Percentiles rank a stretch among this genome's conserved stretches.
Conservation (phyloP, 1,284 basidiomycete species). For the Malassezia equina region DNA sequence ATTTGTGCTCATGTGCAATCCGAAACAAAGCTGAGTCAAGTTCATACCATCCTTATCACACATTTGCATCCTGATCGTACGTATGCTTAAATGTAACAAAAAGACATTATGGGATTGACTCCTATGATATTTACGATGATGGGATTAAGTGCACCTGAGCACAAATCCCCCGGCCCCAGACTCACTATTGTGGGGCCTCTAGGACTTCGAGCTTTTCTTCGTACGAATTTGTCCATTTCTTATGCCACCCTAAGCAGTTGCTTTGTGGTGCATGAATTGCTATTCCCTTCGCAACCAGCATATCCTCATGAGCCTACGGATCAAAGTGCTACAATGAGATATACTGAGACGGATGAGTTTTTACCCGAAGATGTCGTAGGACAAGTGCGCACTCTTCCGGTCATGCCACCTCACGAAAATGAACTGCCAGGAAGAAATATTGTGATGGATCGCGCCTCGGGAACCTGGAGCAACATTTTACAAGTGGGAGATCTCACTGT, state of each 20-base stretch:
- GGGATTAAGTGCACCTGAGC: constrained; percentile 19
- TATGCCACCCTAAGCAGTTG: constrained; percentile 35
- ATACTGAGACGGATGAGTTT: constrained; percentile 8
- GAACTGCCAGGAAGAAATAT: constrained; percentile 35
- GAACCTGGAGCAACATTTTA: constrained; percentile 31
- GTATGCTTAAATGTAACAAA: neutral
- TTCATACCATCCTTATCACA: constrained; percentile 40
- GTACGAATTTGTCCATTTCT: constrained; percentile 37
- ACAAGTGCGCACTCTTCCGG: constrained; percentile 22
- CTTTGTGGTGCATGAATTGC: constrained; percentile 43
- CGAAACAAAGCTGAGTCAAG: constrained; percentile 31
- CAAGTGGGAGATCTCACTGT: constrained; percentile 22
- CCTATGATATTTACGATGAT: constrained; percentile 43
- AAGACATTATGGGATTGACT: constrained; percentile 35
- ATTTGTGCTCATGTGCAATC: constrained; percentile 26
- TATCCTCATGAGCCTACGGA: constrained; percentile 10
- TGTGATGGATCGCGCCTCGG: constrained; percentile 23
- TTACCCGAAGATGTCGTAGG: constrained; percentile 16
- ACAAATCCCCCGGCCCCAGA: constrained; percentile 15
- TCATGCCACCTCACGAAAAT: constrained; percentile 32
- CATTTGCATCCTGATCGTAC: constrained; percentile 40
- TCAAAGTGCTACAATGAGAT: neutral
- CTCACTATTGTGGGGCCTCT: constrained; percentile 39
- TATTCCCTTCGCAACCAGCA: constrained; percentile 28
- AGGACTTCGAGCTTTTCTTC: constrained; percentile 35